Evolutionary conservation across 257 asterid genomes (phyloP).

Genomic region (Petrea volubilis): DNA sequence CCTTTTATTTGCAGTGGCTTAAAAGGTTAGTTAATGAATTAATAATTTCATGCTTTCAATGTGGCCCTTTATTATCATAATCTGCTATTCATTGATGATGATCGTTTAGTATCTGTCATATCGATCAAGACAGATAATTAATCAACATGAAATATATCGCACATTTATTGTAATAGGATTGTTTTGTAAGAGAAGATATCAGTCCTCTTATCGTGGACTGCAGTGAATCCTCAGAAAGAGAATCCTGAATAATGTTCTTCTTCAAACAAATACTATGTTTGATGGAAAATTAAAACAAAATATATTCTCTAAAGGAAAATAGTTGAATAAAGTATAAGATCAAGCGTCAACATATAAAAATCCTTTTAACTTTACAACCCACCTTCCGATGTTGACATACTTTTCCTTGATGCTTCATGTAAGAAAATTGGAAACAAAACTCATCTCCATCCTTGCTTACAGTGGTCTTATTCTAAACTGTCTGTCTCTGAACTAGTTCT

Average conservation of each 20-base stretch:
- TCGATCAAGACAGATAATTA: not conserved
- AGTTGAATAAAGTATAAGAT: not conserved
- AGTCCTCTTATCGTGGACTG: too few species aligned
- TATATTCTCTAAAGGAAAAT: not conserved
- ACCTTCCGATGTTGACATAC: not conserved
- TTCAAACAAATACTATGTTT: not conserved
- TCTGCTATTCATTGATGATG: conserved; percentile 27
- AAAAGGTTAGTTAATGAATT: conserved; percentile 22
- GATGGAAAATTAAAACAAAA: not conserved
- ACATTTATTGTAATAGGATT: not conserved
- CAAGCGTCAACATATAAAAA: not conserved
- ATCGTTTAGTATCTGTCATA: conserved; percentile 18
- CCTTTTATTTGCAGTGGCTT: conserved; percentile 23
- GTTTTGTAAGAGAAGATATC: not conserved
- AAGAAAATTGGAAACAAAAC: not conserved
- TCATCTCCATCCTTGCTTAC: not conserved
- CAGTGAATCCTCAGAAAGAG: too few species aligned
- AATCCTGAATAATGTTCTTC: too few species aligned
- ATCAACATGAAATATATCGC: not conserved
- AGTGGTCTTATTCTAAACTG: not conserved
- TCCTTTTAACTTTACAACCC: not conserved
- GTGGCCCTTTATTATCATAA: conserved; percentile 16
- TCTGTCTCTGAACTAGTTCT: not conserved
- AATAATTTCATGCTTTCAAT: conserved; percentile 13
- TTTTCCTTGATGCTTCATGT: not conserved